A percentile compares a stretch with the other conserved stretches of the same genome.
phyloP scores from a whole-genome alignment of 306 rosid species.

The Inga laurina region DNA sequence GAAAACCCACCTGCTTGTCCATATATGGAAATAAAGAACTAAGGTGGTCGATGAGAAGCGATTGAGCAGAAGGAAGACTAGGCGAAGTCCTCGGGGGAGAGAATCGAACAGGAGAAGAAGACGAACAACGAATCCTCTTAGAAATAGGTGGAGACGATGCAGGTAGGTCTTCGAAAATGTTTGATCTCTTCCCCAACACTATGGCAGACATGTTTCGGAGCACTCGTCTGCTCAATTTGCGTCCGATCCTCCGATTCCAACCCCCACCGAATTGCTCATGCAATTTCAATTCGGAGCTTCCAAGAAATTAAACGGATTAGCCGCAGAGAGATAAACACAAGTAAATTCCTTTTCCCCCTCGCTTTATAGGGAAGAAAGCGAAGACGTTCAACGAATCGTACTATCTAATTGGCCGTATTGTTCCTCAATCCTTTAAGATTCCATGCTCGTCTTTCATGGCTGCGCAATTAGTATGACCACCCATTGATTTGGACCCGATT shows the following conservation, averaged over 20 bases:
- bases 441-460: neutral
- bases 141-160: slow-evolving; percentile 52
- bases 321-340: neutral
- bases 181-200: slow-evolving; percentile 95
- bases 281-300: slow-evolving; percentile 33
- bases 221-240: slow-evolving; percentile 52
- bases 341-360: neutral
- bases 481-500: neutral
- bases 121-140: slow-evolving; percentile 68
- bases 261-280: slow-evolving; percentile 50
- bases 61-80: slow-evolving; percentile 31
- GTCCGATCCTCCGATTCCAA: slow-evolving; percentile 39
- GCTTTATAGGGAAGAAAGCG: neutral
- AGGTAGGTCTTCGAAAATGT: slow-evolving; percentile 70
- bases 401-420: neutral
- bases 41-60: slow-evolving; percentile 56
- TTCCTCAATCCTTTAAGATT: neutral
- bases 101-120: slow-evolving; percentile 61
- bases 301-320: neutral
- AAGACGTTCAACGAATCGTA: neutral
- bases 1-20: slow-evolving; percentile 63
- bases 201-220: slow-evolving; percentile 91
- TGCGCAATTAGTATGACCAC: neutral
- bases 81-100: slow-evolving; percentile 46
- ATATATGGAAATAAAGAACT: slow-evolving; percentile 64